Evolutionary conservation across 495 filamentous ascomycete genomes (phyloP).

Genomic region (Penicillium paradoxum): DNA sequence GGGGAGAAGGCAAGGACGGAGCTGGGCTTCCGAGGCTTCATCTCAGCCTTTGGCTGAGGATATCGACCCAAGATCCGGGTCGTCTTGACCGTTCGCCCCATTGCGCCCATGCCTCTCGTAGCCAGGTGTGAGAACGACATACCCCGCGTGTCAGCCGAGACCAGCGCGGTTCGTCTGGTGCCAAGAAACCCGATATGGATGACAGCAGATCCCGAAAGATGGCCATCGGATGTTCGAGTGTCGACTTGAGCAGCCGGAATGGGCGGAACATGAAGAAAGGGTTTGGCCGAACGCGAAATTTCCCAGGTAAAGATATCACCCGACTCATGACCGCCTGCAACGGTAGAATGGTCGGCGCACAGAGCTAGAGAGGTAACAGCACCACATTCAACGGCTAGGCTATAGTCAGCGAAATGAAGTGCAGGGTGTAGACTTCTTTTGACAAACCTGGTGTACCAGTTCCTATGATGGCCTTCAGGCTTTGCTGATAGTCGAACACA

Average conservation of each 20-base stretch:
- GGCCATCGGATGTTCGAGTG: constrained; percentile 68
- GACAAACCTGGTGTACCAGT: constrained; percentile 76
- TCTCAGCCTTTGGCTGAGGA: constrained; percentile 56
- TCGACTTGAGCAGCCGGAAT: constrained; percentile 61
- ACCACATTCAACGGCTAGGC: constrained; percentile 80
- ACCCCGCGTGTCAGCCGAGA: constrained; percentile 90
- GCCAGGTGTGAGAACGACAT: constrained; percentile 99
- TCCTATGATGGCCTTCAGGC: constrained; percentile 85
- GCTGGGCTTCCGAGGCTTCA: constrained; percentile 79
- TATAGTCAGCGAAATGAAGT: constrained; percentile 2
- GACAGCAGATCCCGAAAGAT: constrained; percentile 68
- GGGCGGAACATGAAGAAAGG: constrained; percentile 84
- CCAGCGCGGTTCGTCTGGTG: constrained; percentile 88
- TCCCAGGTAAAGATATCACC: constrained; percentile 98
- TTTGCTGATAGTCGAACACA: constrained; percentile 96
- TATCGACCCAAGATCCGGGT: constrained; percentile 89
- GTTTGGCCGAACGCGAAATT: constrained; percentile 67
- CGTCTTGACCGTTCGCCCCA: constrained; percentile 82
- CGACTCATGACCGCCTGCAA: constrained; percentile 83
- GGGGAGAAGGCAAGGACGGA: constrained; percentile 90
- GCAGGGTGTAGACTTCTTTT: not conserved
- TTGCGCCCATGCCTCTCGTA: constrained; percentile 79
- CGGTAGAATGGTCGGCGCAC: constrained; percentile 87
- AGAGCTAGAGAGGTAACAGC: constrained; percentile 81
- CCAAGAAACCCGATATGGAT: constrained; percentile 94